Conservation (phyloP, 352 stramenopile species). For the Globisporangium ultimum region DNA sequence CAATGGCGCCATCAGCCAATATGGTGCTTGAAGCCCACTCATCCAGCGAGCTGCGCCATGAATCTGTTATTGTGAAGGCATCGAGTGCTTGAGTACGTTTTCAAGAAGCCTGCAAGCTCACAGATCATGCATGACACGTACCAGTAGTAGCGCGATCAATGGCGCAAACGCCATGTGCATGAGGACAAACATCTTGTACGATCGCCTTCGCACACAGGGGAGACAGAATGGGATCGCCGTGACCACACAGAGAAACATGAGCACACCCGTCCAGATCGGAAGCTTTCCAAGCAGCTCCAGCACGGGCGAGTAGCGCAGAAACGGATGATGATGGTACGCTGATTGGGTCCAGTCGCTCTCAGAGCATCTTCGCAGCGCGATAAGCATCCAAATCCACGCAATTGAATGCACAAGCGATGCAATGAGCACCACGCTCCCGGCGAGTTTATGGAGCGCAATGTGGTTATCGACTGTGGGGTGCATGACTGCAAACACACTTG, state of each 20-base stretch:
- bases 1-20: conserved; percentile 29
- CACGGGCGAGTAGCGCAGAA: conserved; percentile 17
- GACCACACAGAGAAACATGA: conserved; percentile 25
- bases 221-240: conserved; percentile 25
- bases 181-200: conserved; percentile 26
- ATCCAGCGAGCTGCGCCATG: conserved; percentile 37
- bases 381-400: conserved; percentile 29
- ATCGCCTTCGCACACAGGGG: conserved; percentile 13
- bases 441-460: conserved; percentile 34
- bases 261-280: conserved; percentile 42
- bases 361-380: conserved; percentile 12
- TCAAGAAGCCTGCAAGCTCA: neutral
- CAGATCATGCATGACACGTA: conserved; percentile 5
- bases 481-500: neutral
- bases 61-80: conserved; percentile 20
- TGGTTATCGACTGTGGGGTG: conserved; percentile 27
- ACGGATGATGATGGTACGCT: conserved; percentile 10
- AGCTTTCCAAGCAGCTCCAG: conserved; percentile 12
- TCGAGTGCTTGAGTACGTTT: conserved; percentile 3
- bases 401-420: conserved; percentile 31
- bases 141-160: conserved; percentile 27
- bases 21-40: conserved; percentile 23
- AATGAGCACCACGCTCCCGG: conserved; percentile 20
- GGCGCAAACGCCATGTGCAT: conserved; percentile 29
- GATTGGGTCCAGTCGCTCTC: conserved; percentile 20